These are phyloP conservation scores for Syzygium aromaticum DNA, from an alignment of 345 rosid genomes.

Conservation along the genomic window DNA sequence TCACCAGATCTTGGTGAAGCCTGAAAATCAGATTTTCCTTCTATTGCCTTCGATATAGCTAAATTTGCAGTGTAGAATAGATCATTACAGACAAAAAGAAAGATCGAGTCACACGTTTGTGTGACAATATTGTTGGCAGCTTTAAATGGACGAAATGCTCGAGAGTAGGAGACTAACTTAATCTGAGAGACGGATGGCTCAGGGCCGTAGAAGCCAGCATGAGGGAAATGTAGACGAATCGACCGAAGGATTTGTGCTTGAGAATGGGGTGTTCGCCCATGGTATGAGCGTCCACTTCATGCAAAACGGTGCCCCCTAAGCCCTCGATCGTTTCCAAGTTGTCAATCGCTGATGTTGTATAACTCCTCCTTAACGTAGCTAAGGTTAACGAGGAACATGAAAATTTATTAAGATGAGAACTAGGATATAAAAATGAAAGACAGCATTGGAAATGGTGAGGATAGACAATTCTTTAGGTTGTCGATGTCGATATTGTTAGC, in stretches of 20 bases:
- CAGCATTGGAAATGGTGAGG: not conserved
- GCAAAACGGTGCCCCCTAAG: slow-evolving; percentile 16
- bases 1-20: slow-evolving; percentile 22
- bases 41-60: not conserved
- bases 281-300: slow-evolving; percentile 17
- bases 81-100: not conserved
- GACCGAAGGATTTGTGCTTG: not conserved
- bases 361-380: not conserved
- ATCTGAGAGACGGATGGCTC: not conserved
- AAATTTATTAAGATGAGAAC: not conserved
- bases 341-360: slow-evolving; percentile 1
- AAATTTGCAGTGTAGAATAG: not conserved
- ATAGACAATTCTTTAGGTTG: not conserved
- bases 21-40: slow-evolving; percentile 7
- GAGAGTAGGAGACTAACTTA: not conserved
- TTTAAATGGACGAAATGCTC: not conserved
- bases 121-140: not conserved
- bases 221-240: slow-evolving; percentile 28
- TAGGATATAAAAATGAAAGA: not conserved
- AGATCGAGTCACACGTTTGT: not conserved
- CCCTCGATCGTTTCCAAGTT: slow-evolving; percentile 10
- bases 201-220: not conserved
- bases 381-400: not conserved
- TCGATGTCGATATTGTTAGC: not conserved
- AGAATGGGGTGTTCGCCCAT: slow-evolving; percentile 12